Base-by-base conservation (phyloP, 139 green algal genomes). In the Chlorella sp. region DNA sequence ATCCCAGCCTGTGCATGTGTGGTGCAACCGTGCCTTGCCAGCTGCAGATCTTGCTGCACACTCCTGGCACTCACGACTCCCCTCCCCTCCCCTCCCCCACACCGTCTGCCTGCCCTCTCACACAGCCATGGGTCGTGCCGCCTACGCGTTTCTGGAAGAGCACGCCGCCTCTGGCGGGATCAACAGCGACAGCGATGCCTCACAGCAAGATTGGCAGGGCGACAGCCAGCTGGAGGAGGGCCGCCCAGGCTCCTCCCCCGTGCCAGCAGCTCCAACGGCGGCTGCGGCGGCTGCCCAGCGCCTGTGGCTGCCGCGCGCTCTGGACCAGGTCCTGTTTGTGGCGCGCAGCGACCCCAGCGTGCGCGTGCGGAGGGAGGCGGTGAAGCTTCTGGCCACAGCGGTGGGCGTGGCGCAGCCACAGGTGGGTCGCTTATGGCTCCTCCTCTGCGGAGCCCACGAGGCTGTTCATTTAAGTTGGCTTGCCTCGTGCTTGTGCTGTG, bases 311-410 rank as follows among this genome's bases (percentile, higher is more conserved):
- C n/a, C 76, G 2, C 5, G 32, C 3, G 77, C 68, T 26, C 77
- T 90, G 76, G 34, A 78, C 53, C 40, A 48, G 24, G 77, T 90
- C 57, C 77, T 86, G 11, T 80, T 68, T 26, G 77, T 57, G 36
- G 60, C 86, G 77, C 78, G 61, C 48, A 66, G 66, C 26, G 86
- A 90, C 86, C 86, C 86, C 57, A 84, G 68, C 86, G 75, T 90
- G 24, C 77, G 77, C 0, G 60, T 90, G 16, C 37, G 86, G 34
- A 60, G 86, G 22, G 86, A 89, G 60, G 79, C 36, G 3, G 73
- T 90, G 77, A 64, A 61, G 11, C 86, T 85, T 61, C 76, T 90
- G 34, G 36, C 26, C 11, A 80, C 84, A 32, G 53, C 77, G 0
- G 37, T 76, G 37, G n/a, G n/a, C 3, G 61, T 64, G 28, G 86